phyloP scores from a whole-genome alignment of 495 filamentous ascomycete genomes.

The Amniculicola lignicola region DNA sequence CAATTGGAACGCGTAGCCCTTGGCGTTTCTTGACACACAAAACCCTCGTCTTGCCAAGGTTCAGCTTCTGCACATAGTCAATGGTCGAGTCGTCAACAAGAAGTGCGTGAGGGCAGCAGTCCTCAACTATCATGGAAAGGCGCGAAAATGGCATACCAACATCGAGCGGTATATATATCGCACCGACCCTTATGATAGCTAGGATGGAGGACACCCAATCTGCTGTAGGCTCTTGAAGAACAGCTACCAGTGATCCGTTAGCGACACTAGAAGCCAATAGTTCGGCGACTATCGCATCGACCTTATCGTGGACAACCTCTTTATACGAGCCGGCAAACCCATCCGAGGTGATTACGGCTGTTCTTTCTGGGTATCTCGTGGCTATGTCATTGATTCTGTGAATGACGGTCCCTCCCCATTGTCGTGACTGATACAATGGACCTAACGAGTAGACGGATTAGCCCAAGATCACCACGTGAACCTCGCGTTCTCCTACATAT shows the following conservation, averaged over 20 bases:
- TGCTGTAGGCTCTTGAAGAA: background rate
- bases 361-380: too few species aligned
- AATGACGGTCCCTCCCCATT: too few species aligned
- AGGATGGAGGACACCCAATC: background rate
- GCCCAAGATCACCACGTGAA: too few species aligned
- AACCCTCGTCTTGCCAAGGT: background rate
- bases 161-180: background rate
- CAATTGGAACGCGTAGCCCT: too few species aligned
- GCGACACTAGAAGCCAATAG: background rate
- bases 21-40: background rate
- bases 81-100: background rate
- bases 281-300: background rate
- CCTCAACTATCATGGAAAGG: background rate
- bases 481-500: too few species aligned
- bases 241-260: background rate
- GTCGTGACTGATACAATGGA: too few species aligned
- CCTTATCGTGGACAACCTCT: too few species aligned
- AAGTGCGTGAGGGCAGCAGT: background rate
- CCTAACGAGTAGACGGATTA: too few species aligned
- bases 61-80: background rate
- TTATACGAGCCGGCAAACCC: too few species aligned
- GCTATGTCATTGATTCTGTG: too few species aligned
- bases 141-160: background rate
- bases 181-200: background rate
- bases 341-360: too few species aligned